phyloP scores from a whole-genome alignment of 208 protist species.

The Wallacemonas sp. region DNA sequence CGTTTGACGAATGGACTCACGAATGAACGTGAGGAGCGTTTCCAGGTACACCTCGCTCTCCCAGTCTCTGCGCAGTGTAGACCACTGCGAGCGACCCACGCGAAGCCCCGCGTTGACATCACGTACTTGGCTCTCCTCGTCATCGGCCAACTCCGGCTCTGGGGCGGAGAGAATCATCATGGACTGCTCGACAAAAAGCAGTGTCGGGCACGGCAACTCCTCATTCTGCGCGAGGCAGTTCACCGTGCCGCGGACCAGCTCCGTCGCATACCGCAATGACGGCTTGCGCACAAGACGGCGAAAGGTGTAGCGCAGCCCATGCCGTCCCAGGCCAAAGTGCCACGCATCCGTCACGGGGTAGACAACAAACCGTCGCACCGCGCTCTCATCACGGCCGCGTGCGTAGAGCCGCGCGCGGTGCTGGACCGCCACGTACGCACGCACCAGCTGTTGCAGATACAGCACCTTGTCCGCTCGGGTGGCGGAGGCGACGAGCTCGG shows the following conservation, averaged over 20 bases:
- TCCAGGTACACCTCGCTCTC: slow-evolving; percentile 60
- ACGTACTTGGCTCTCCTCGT: slow-evolving; percentile 21
- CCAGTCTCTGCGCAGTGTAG: slow-evolving; percentile 44
- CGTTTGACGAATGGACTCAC: slow-evolving; percentile 16
- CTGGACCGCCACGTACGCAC: slow-evolving; percentile 49
- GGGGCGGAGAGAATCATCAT: slow-evolving; percentile 20
- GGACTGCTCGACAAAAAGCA: slow-evolving; percentile 47
- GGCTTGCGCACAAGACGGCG: slow-evolving; percentile 13
- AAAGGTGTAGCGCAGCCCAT: slow-evolving; percentile 13
- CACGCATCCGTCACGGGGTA: slow-evolving; percentile 53
- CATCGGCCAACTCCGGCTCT: slow-evolving; percentile 18
- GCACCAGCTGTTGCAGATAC: slow-evolving; percentile 57
- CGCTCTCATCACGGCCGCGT: slow-evolving; percentile 57
- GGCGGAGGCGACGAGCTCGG: slow-evolving; percentile 12
- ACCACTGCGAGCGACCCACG: slow-evolving; percentile 21
- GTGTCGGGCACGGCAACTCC: slow-evolving; percentile 56
- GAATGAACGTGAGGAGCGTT: slow-evolving; percentile 41
- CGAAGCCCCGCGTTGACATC: slow-evolving; percentile 41
- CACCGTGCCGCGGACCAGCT: slow-evolving; percentile 29
- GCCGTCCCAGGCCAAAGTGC: slow-evolving; percentile 50
- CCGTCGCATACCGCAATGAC: slow-evolving; percentile 22
- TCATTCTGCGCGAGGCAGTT: slow-evolving; percentile 64
- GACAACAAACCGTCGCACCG: slow-evolving; percentile 35
- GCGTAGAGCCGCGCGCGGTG: slow-evolving; percentile 62
- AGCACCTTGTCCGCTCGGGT: slow-evolving; percentile 29